A percentile compares a stretch with the other conserved stretches of the same genome.
phyloP scores from a whole-genome alignment of 768 basidiomycete species.

The Suillus subaureus region DNA sequence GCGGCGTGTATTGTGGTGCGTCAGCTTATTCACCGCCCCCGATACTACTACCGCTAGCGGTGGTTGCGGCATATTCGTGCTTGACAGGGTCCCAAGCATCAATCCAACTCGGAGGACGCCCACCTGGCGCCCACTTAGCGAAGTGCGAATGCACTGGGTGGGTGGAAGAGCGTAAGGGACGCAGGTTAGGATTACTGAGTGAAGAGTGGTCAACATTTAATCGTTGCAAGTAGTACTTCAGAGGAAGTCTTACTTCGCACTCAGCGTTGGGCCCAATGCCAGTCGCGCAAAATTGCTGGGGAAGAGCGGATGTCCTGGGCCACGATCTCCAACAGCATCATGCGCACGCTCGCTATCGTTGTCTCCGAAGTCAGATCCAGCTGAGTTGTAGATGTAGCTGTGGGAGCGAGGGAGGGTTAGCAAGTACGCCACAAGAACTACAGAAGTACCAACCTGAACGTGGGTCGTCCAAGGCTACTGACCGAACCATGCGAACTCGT shows the following conservation, averaged over 20 bases:
- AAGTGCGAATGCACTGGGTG: conserved; percentile 18
- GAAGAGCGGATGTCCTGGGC: conserved; percentile 78
- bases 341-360: conserved; percentile 38
- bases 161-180: conserved; percentile 14
- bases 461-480: conserved; percentile 29
- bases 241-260: conserved; percentile 45
- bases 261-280: conserved; percentile 64
- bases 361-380: conserved; percentile 28
- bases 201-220: conserved; percentile 8
- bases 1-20: background rate
- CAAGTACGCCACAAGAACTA: background rate
- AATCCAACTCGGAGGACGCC: conserved; percentile 41
- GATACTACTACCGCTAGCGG: conserved; percentile 37
- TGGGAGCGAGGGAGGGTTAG: conserved; percentile 15
- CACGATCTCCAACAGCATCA: conserved; percentile 61
- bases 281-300: conserved; percentile 78
- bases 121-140: conserved; percentile 29
- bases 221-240: too few relatives aligned
- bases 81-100: conserved; percentile 42
- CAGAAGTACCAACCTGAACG: conserved; percentile 21
- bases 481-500: conserved; percentile 29
- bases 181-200: conserved; percentile 30
- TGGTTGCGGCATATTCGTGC: conserved; percentile 47
- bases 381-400: conserved; percentile 10
- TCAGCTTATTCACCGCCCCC: conserved; percentile 24